Percentiles rank a stretch among this genome's conserved stretches.
Evolutionary conservation across 495 filamentous ascomycete species (phyloP).

Genomic region (Daldinia bambusicola): DNA sequence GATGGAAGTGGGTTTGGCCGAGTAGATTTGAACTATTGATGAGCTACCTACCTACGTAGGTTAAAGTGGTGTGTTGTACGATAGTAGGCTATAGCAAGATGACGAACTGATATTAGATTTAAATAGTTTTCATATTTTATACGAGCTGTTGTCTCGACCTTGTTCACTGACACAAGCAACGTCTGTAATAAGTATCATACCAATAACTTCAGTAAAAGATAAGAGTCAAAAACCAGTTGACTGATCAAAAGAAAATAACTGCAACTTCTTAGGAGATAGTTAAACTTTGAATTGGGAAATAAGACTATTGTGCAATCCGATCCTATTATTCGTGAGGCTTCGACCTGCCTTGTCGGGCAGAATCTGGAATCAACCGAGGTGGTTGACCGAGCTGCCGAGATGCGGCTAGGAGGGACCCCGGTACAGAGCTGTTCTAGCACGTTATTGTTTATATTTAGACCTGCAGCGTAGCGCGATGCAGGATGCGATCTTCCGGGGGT

Average conservation of each 20-base stretch:
- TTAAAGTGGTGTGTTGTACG: neutral
- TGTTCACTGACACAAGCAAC: neutral
- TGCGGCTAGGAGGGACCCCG: too few species aligned
- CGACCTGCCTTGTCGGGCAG: slow-evolving; percentile 32
- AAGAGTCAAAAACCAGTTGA: neutral
- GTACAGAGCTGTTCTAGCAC: slow-evolving; percentile 4
- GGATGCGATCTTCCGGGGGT: neutral
- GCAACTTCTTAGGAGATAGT: neutral
- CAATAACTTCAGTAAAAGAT: neutral
- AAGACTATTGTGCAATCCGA: slow-evolving; percentile 33
- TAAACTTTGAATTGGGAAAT: slow-evolving; percentile 11
- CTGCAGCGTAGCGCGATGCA: slow-evolving; percentile 3
- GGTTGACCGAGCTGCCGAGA: slow-evolving; percentile 18
- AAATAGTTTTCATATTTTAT: neutral
- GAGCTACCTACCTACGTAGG: too few species aligned
- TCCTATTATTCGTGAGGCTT: slow-evolving; percentile 28
- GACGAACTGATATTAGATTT: too few species aligned
- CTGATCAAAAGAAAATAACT: neutral
- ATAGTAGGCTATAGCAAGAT: too few species aligned
- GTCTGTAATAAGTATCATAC: neutral
- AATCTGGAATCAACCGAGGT: neutral
- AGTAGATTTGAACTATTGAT: too few species aligned
- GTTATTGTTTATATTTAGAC: slow-evolving; percentile 3
- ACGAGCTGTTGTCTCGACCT: neutral
- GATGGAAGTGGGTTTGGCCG: neutral